These are phyloP conservation scores for Teratosphaeriaceae sp. DNA, from an alignment of 2,329 filamentous ascomycete genomes.

Conservation along the genomic window DNA sequence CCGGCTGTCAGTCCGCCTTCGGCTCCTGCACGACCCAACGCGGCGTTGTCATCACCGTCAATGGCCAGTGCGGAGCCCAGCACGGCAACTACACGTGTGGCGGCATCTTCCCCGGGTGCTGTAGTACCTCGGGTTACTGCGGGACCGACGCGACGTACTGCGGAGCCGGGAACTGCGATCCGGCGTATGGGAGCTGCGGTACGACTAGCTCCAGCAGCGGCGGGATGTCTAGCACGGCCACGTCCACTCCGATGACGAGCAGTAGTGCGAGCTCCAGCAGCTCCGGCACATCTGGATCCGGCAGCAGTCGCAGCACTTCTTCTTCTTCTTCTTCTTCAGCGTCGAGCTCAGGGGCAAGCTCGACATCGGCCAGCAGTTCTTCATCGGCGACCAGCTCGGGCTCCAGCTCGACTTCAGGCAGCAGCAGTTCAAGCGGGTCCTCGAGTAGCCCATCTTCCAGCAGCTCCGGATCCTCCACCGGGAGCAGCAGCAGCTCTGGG, in stretches of 20 bases:
- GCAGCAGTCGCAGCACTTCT: neutral
- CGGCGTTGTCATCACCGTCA: constrained; percentile 1
- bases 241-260: neutral
- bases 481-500: neutral
- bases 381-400: neutral
- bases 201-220: neutral
- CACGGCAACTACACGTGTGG: constrained; percentile 5
- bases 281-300: neutral
- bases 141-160: constrained; percentile 3
- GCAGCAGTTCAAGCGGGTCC: neutral
- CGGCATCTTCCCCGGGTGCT: neutral
- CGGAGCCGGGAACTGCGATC: constrained; percentile 4
- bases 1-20: constrained; percentile 5
- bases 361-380: neutral
- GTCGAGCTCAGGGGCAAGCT: neutral
- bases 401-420: too few species aligned
- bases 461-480: neutral
- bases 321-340: neutral
- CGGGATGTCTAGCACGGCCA: neutral
- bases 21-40: constrained; percentile 5
- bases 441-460: neutral
- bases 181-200: constrained; percentile 2
- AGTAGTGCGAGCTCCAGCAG: neutral
- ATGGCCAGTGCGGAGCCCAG: constrained; percentile 1
- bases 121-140: constrained; percentile 5